A percentile compares a stretch with the other conserved stretches of the same genome.
Conservation (phyloP, 2,329 filamentous ascomycete species). For the Cordyceps cateniannulata region DNA sequence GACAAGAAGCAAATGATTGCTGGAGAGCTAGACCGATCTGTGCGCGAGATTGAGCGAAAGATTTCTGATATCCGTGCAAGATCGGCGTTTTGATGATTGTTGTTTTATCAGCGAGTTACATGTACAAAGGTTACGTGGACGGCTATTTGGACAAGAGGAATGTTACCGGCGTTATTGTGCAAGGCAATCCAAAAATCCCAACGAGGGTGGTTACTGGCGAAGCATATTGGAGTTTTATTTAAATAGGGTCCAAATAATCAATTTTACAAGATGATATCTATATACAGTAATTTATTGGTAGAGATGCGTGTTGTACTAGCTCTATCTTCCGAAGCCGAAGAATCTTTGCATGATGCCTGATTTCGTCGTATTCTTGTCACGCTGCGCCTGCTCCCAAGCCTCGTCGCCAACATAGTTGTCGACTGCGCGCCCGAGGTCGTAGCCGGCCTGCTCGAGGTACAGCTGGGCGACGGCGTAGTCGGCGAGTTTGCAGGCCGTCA, state of each 20-base stretch:
- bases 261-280: constrained; percentile 10
- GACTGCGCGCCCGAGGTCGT: constrained; percentile 59
- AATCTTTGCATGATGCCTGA: background rate
- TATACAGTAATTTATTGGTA: background rate
- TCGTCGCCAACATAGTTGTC: constrained; percentile 64
- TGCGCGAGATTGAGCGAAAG: constrained; percentile 92
- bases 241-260: constrained; percentile 17
- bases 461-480: constrained; percentile 71
- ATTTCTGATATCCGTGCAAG: constrained; percentile 57
- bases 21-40: constrained; percentile 81
- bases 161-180: constrained; percentile 25
- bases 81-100: constrained; percentile 45
- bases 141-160: constrained; percentile 18
- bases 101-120: constrained; percentile 15
- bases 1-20: constrained; percentile 96
- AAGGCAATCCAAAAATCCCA: constrained; percentile 15
- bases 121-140: constrained; percentile 20
- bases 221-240: constrained; percentile 20
- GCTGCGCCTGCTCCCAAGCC: constrained; percentile 66
- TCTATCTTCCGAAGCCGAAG: background rate
- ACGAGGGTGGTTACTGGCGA: background rate
- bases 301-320: background rate
- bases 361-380: constrained; percentile 31
- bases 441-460: constrained; percentile 65
- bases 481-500: constrained; percentile 70